These are phyloP conservation scores for Lagerstroemia speciosa DNA, from an alignment of 345 rosid species.

Conservation along the genomic window DNA sequence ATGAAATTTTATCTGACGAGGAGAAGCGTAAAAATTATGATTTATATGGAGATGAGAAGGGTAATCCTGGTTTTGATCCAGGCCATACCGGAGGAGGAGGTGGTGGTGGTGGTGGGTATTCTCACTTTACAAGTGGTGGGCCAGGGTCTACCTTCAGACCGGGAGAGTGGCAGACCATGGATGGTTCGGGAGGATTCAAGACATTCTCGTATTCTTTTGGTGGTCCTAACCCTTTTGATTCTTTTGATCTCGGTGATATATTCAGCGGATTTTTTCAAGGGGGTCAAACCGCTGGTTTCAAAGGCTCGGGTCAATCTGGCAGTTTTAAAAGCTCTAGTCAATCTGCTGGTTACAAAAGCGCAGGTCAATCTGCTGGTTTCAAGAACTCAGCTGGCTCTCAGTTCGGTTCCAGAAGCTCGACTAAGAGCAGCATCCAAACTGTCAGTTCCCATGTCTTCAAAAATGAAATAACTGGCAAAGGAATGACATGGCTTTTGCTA, in stretches of 20 bases:
- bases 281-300: constrained; percentile 3
- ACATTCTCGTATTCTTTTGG: constrained; percentile 72
- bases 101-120: constrained; percentile 47
- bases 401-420: constrained; percentile 31
- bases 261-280: constrained; percentile 56
- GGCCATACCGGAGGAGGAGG: constrained; percentile 48
- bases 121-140: constrained; percentile 49
- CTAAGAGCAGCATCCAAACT: constrained; percentile 32
- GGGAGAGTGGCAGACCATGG: constrained; percentile 67
- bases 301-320: constrained; percentile 30
- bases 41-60: constrained; percentile 81
- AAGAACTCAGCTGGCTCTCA: constrained; percentile 46
- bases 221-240: constrained; percentile 51
- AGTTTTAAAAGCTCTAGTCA: constrained; percentile 41
- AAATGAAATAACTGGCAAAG: constrained; percentile 58
- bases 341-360: constrained; percentile 49
- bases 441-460: constrained; percentile 45
- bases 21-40: constrained; percentile 84
- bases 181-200: constrained; percentile 56
- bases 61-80: constrained; percentile 67
- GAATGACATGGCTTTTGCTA: constrained; percentile 87
- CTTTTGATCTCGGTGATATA: constrained; percentile 50
- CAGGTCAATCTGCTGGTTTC: constrained; percentile 43
- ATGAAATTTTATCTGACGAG: constrained; percentile 85
- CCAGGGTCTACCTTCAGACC: constrained; percentile 58